Conservation (phyloP, 1,284 basidiomycete genomes). For the Cutaneotrichosporon arboriforme region DNA sequence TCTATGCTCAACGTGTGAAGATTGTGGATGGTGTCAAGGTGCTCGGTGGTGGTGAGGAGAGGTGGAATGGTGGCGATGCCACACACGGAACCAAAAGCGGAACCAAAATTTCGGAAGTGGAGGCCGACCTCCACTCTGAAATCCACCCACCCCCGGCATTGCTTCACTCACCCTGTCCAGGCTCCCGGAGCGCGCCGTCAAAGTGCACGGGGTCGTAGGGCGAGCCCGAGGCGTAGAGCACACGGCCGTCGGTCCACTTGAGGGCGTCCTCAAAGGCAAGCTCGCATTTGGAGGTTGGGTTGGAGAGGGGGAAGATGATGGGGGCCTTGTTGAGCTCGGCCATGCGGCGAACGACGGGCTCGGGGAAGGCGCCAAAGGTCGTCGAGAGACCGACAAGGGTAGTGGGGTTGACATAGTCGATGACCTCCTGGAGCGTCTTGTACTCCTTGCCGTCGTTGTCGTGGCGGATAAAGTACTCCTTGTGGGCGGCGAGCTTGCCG, state of each 20-base stretch:
- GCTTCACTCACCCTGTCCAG: constrained; percentile 80
- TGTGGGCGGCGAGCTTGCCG: constrained; percentile 70
- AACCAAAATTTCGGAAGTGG: not conserved
- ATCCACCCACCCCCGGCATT: too few species aligned
- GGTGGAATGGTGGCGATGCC: constrained; percentile 1
- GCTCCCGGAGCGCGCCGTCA: constrained; percentile 61
- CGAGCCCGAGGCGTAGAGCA: constrained; percentile 85
- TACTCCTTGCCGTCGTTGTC: constrained; percentile 73
- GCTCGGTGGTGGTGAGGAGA: not conserved
- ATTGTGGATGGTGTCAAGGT: not conserved
- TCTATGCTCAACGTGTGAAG: not conserved
- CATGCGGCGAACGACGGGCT: constrained; percentile 73
- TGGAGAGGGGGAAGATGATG: constrained; percentile 94
- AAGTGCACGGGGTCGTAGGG: constrained; percentile 67
- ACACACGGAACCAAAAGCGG: not conserved
- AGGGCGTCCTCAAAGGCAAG: constrained; percentile 72
- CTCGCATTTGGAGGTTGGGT: constrained; percentile 79
- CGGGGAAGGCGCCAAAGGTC: constrained; percentile 73
- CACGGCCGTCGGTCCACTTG: constrained; percentile 55
- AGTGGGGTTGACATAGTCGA: constrained; percentile 82
- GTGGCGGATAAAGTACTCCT: constrained; percentile 70
- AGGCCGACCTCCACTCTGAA: not conserved
- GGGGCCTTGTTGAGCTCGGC: constrained; percentile 68
- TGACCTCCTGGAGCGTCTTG: constrained; percentile 69
- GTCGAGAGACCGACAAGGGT: constrained; percentile 88